Conservation (phyloP, 169 alveolate genomes). For the Cryptosporidium felis region DNA sequence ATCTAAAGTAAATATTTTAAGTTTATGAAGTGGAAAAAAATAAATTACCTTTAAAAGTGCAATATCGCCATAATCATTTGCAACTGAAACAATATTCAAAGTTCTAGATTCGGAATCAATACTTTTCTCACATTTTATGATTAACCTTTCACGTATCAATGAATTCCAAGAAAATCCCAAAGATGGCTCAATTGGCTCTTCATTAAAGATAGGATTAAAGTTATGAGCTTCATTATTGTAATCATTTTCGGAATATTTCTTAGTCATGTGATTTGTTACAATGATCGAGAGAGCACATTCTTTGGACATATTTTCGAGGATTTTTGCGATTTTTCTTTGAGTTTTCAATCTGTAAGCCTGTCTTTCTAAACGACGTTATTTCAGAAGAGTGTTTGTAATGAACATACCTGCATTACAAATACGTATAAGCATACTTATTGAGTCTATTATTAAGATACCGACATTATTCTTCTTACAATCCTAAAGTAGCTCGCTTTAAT, state of each 20-base stretch:
- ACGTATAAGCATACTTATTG: slow-evolving; percentile 65
- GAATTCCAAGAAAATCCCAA: slow-evolving; percentile 64
- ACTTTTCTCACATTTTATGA: not conserved
- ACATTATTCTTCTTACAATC: slow-evolving; percentile 23
- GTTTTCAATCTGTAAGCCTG: slow-evolving; percentile 45
- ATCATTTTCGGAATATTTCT: not conserved
- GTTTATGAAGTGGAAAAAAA: not conserved
- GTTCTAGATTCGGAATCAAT: not conserved
- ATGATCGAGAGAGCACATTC: slow-evolving; percentile 24
- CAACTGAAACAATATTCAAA: not conserved
- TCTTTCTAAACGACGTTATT: not conserved
- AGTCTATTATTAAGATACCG: slow-evolving; percentile 63
- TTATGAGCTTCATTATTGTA: not conserved
- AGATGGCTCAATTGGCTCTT: slow-evolving; percentile 71
- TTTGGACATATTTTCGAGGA: slow-evolving; percentile 45
- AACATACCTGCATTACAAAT: slow-evolving; percentile 50
- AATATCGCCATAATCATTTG: slow-evolving; percentile 30
- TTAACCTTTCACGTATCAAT: slow-evolving; percentile 18
- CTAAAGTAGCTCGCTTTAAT: slow-evolving; percentile 5
- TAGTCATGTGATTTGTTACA: slow-evolving; percentile 66
- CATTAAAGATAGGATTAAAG: too few relatives aligned
- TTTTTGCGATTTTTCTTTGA: slow-evolving; percentile 52
- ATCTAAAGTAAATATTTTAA: not conserved
- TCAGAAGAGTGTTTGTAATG: not conserved
- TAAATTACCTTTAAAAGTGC: slow-evolving; percentile 49